Evolutionary conservation across 192 early-diverging fungal species (phyloP).

Genomic region (Helicostylum pulchrum): DNA sequence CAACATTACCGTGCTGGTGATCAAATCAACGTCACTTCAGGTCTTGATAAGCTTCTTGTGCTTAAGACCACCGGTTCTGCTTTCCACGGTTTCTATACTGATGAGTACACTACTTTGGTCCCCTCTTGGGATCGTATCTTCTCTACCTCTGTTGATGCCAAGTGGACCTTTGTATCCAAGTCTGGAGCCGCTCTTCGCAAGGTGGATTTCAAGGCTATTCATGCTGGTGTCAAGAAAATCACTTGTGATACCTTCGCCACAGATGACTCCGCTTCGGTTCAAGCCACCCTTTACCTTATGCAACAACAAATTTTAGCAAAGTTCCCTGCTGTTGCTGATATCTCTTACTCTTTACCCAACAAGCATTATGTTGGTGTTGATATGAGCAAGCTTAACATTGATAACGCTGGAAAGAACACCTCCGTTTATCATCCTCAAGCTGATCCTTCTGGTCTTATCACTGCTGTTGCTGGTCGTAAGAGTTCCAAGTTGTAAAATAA

Average conservation of each 20-base stretch:
- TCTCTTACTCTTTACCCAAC: slow-evolving; percentile 74
- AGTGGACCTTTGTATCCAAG: slow-evolving; percentile 54
- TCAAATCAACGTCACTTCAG: slow-evolving; percentile 55
- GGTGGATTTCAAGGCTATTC: slow-evolving; percentile 55
- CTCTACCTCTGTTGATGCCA: slow-evolving; percentile 68
- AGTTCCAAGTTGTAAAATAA: slow-evolving; percentile 38
- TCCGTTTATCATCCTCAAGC: slow-evolving; percentile 72
- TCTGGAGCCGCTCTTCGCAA: slow-evolving; percentile 23
- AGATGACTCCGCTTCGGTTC: slow-evolving; percentile 74
- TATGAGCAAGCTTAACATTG: slow-evolving; percentile 60
- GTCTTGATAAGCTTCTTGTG: slow-evolving; percentile 68
- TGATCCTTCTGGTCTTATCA: slow-evolving; percentile 75
- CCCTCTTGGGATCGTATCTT: slow-evolving; percentile 77
- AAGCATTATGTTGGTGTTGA: slow-evolving; percentile 76
- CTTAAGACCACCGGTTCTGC: slow-evolving; percentile 83
- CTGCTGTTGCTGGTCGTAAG: slow-evolving; percentile 60
- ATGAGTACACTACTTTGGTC: slow-evolving; percentile 70
- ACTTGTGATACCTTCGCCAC: slow-evolving; percentile 75
- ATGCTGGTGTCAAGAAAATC: slow-evolving; percentile 55
- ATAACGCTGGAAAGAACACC: slow-evolving; percentile 62
- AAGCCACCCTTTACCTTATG: slow-evolving; percentile 80
- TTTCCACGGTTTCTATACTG: slow-evolving; percentile 69
- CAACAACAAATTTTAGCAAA: slow-evolving; percentile 58
- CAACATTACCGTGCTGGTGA: slow-evolving; percentile 42
- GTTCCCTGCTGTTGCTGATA: slow-evolving; percentile 53